Percentiles rank a stretch among this genome's conserved stretches.
Evolutionary conservation across 2,329 filamentous ascomycete genomes (phyloP).

Genomic region (Phialophora verrucosa): DNA sequence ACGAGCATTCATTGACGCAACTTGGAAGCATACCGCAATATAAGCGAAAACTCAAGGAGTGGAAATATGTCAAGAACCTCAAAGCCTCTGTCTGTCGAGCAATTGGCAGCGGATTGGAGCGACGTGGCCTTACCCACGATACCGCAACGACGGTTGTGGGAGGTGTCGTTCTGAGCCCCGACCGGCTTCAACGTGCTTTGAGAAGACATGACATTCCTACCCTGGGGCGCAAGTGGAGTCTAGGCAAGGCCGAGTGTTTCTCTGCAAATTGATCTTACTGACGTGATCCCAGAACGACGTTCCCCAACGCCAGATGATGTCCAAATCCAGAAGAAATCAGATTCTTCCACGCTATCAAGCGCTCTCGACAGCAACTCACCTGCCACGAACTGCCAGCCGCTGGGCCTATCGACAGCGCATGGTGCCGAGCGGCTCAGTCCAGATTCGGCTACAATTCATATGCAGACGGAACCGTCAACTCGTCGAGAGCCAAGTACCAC

Average conservation of each 20-base stretch:
- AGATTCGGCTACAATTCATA: not conserved
- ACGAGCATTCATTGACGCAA: not conserved
- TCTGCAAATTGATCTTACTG: not conserved
- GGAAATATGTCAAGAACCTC: slow-evolving; percentile 21
- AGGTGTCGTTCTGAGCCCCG: not conserved
- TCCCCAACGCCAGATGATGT: slow-evolving; percentile 1
- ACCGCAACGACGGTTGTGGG: not conserved
- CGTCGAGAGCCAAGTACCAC: not conserved
- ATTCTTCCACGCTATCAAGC: not conserved
- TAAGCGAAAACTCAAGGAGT: slow-evolving; percentile 24
- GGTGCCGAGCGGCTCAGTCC: not conserved
- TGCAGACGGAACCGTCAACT: not conserved
- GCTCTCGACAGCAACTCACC: too few relatives aligned
- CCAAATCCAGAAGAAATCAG: not conserved
- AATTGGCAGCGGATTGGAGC: slow-evolving; percentile 1
- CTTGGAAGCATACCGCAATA: slow-evolving; percentile 8
- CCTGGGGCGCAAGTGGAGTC: slow-evolving; percentile 6
- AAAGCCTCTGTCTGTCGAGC: slow-evolving; percentile 16
- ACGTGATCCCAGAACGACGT: not conserved
- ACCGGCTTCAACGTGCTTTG: slow-evolving; percentile 8
- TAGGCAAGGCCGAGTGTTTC: not conserved
- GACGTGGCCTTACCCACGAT: slow-evolving; percentile 6
- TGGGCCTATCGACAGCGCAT: not conserved
- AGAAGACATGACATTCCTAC: slow-evolving; percentile 16
- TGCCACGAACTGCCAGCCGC: not conserved